These are phyloP conservation scores for Umbelopsis vinacea DNA, from an alignment of 192 early-diverging fungal species.

Conservation along the genomic window DNA sequence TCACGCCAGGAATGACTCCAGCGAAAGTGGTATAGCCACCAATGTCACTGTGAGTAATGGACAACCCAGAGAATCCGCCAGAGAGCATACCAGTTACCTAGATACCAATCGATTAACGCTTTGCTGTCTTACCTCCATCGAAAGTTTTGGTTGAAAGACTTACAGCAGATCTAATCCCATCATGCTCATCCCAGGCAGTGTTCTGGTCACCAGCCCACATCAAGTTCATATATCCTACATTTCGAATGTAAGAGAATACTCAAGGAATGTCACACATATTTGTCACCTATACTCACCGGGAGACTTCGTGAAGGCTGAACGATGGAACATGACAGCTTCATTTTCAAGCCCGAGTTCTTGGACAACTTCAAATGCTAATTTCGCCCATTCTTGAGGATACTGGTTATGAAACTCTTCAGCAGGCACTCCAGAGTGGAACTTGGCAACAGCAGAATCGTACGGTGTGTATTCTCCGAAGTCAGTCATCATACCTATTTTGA, in stretches of 20 bases:
- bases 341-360: constrained; percentile 33
- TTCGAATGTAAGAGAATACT: not conserved
- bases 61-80: constrained; percentile 43
- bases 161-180: constrained; percentile 50
- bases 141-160: not conserved
- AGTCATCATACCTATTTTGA: constrained; percentile 35
- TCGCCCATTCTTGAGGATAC: constrained; percentile 44
- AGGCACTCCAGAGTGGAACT: constrained; percentile 26
- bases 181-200: constrained; percentile 45
- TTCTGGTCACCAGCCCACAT: constrained; percentile 50
- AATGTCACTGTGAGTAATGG: constrained; percentile 43
- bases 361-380: constrained; percentile 34
- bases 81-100: constrained; percentile 45
- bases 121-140: not conserved
- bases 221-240: constrained; percentile 28
- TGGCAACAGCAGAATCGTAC: constrained; percentile 6
- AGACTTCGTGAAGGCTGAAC: constrained; percentile 37
- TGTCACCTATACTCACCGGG: constrained; percentile 23
- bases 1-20: constrained; percentile 30
- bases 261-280: not conserved
- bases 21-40: constrained; percentile 41
- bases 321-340: constrained; percentile 37
- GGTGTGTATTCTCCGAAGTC: constrained; percentile 48
- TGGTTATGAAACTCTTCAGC: constrained; percentile 39
- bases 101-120: no score